These are phyloP conservation scores for Odontarrhena argentea DNA, from an alignment of 345 rosid species.

Conservation along the genomic window DNA sequence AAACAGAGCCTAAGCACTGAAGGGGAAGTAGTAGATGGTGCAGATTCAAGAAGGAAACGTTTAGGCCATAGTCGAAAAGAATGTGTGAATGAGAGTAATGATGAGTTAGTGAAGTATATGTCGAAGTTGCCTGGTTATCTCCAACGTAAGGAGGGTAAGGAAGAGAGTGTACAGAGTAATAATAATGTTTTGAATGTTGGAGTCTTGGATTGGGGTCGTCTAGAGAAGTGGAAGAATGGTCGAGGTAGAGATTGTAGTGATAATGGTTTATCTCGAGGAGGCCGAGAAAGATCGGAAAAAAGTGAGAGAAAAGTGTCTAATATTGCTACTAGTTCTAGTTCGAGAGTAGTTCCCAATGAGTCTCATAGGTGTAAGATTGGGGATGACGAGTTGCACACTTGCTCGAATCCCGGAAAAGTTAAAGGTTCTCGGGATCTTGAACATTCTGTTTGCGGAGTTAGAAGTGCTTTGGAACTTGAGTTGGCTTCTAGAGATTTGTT, in stretches of 20 bases:
- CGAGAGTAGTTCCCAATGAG: slow-evolving; percentile 40
- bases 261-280: slow-evolving; percentile 31
- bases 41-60: slow-evolving; percentile 38
- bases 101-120: slow-evolving; percentile 83
- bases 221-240: slow-evolving; percentile 65
- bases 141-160: slow-evolving; percentile 52
- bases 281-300: slow-evolving; percentile 32
- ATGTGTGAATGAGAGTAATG: slow-evolving; percentile 45
- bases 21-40: slow-evolving; percentile 2
- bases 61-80: slow-evolving; percentile 38
- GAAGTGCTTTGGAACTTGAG: slow-evolving; percentile 46
- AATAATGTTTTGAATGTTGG: slow-evolving; percentile 73
- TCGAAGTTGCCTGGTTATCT: slow-evolving; percentile 74
- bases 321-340: slow-evolving; percentile 25
- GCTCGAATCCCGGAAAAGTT: slow-evolving; percentile 40
- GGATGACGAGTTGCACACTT: slow-evolving; percentile 34
- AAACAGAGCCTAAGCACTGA: slow-evolving; percentile 44
- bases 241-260: slow-evolving; percentile 32
- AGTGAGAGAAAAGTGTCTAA: slow-evolving; percentile 38
- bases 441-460: slow-evolving; percentile 41
- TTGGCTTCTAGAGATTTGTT: slow-evolving; percentile 49
- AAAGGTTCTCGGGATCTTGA: slow-evolving; percentile 46
- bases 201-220: slow-evolving; percentile 81
- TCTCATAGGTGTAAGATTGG: slow-evolving; percentile 28
- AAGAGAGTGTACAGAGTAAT: slow-evolving; percentile 51